A percentile compares a stretch with the other conserved stretches of the same genome.
Evolutionary conservation across 2,329 filamentous ascomycete genomes (phyloP).

Genomic region (Exserohilum rostratum): DNA sequence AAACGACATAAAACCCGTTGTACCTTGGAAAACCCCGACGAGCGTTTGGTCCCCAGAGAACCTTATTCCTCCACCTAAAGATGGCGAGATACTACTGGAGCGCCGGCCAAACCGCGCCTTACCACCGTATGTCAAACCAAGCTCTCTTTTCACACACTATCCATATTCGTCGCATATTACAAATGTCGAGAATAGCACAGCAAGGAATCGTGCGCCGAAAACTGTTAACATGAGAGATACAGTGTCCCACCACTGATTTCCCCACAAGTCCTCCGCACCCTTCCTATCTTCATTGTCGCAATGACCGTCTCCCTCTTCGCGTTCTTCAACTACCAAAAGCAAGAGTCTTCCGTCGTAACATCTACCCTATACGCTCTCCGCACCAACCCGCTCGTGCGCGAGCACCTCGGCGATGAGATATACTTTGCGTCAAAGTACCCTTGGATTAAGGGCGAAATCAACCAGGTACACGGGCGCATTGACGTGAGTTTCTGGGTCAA

Average conservation of each 20-base stretch:
- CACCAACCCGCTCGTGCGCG: conserved; percentile 75
- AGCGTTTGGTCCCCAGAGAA: conserved; percentile 48
- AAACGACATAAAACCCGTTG: conserved; percentile 29
- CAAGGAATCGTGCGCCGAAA: too few relatives aligned
- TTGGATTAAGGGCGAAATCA: conserved; percentile 71
- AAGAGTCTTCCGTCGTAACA: conserved; percentile 78
- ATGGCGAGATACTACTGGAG: conserved; percentile 44
- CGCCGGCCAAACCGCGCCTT: conserved; percentile 42
- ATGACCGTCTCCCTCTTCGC: conserved; percentile 75
- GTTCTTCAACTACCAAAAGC: conserved; percentile 99
- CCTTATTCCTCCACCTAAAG: conserved; percentile 44
- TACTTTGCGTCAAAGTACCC: conserved; percentile 57
- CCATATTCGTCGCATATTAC: too few relatives aligned
- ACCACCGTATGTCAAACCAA: conserved; percentile 36
- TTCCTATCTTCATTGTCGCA: conserved; percentile 79
- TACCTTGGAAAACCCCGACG: conserved; percentile 48
- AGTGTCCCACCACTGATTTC: conserved; percentile 46
- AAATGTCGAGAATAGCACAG: too few relatives aligned
- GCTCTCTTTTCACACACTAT: background rate
- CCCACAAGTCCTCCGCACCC: conserved; percentile 58
- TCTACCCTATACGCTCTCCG: conserved; percentile 91
- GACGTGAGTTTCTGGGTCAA: conserved; percentile 86
- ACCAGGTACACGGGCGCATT: conserved; percentile 90
- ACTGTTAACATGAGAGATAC: background rate
- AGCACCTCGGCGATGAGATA: conserved; percentile 75